Conservation (phyloP, 108 stramenopile genomes). For the Mayamaea pseudoterrestris region DNA sequence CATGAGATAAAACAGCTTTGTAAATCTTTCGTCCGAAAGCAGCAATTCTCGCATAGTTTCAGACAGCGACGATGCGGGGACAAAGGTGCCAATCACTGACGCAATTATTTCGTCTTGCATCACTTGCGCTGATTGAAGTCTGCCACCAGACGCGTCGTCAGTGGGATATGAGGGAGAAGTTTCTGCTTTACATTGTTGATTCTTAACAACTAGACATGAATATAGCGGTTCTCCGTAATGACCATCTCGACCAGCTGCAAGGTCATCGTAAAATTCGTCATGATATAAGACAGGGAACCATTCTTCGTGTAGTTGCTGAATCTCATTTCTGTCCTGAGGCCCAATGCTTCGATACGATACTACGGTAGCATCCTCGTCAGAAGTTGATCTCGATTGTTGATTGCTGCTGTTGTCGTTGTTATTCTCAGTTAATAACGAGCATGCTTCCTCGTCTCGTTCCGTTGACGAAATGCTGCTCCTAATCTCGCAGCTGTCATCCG, state of each 20-base stretch:
- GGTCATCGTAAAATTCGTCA: slow-evolving; percentile 57
- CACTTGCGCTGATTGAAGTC: too few species aligned
- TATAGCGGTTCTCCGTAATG: too few species aligned
- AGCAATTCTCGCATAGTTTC: slow-evolving; percentile 26
- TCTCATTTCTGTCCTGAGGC: slow-evolving; percentile 30
- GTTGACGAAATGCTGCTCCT: not conserved
- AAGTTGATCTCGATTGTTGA: too few species aligned
- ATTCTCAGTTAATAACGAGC: not conserved
- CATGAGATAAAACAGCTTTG: slow-evolving; percentile 75
- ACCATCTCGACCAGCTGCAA: too few species aligned
- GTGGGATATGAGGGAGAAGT: not conserved
- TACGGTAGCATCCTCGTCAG: not conserved
- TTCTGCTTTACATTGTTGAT: not conserved
- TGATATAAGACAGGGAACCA: slow-evolving; percentile 73
- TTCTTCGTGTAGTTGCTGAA: slow-evolving; percentile 48
- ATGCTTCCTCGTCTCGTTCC: not conserved
- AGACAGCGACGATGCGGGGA: slow-evolving; percentile 7
- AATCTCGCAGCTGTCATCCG: not conserved
- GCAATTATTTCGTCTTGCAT: slow-evolving; percentile 27
- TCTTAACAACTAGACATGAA: not conserved
- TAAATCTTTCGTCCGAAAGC: slow-evolving; percentile 22
- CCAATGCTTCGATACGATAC: slow-evolving; percentile 35
- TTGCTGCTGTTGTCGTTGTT: too few species aligned
- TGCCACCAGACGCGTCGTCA: too few species aligned
- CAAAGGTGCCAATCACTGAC: slow-evolving; percentile 33